Conservation (phyloP, 371 early-diverging fungal genomes). For the Apophysomyces variabilis region DNA sequence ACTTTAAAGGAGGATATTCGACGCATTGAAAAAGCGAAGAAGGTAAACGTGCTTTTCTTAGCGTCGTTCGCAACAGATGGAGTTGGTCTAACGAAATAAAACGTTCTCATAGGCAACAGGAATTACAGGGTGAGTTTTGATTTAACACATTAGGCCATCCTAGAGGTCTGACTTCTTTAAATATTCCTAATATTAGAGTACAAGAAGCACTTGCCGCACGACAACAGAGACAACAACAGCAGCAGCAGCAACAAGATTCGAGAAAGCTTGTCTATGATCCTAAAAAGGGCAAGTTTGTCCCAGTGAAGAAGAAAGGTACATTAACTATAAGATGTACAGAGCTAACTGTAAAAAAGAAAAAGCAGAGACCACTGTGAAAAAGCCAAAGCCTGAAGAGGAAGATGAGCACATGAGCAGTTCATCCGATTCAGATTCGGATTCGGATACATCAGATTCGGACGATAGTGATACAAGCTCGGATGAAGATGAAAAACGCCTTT, state of each 20-base stretch:
- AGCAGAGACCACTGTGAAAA: neutral
- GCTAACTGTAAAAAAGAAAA: neutral
- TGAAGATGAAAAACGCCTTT: neutral
- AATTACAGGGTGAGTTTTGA: constrained; percentile 15
- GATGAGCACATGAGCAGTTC: constrained; percentile 13
- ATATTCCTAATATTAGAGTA: constrained; percentile 22
- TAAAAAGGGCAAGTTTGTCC: constrained; percentile 47
- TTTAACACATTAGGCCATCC: too few species aligned
- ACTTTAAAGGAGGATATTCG: constrained; percentile 46
- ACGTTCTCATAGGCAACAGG: constrained; percentile 10
- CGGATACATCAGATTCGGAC: constrained; percentile 11
- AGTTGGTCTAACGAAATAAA: neutral
- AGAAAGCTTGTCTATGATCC: constrained; percentile 54
- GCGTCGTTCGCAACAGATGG: neutral
- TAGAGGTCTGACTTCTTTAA: too few species aligned
- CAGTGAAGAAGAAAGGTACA: constrained; percentile 46
- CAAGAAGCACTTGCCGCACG: constrained; percentile 46
- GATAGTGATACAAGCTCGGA: constrained; percentile 20
- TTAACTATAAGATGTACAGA: neutral
- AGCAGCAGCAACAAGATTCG: constrained; percentile 37
- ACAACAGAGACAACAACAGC: constrained; percentile 39
- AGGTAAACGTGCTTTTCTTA: constrained; percentile 23
- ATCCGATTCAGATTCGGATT: constrained; percentile 17
- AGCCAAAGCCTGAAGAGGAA: constrained; percentile 12
- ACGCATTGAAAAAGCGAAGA: constrained; percentile 59